A percentile compares a stretch with the other conserved stretches of the same genome.
These are phyloP conservation scores for Chrysanthemum lavandulifolium DNA, from an alignment of 129 eudicot genomes.

Conservation along the genomic window DNA sequence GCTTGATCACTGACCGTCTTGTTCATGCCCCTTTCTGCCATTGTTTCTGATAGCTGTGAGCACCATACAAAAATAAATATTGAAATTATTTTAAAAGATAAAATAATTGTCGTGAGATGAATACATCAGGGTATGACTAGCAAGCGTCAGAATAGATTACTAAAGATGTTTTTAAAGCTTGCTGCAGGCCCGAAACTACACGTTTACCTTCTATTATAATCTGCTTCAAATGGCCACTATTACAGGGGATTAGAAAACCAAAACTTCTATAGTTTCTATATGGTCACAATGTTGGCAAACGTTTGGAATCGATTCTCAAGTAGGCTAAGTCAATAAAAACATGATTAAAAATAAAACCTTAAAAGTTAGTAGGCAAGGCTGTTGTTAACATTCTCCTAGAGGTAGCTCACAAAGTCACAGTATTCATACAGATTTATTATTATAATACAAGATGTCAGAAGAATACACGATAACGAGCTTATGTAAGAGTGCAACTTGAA, in stretches of 20 bases:
- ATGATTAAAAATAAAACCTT: neutral
- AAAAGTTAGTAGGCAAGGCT: neutral
- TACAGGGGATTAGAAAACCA: neutral
- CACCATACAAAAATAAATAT: neutral
- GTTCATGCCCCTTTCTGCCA: slow-evolving; percentile 90
- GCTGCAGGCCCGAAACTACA: slow-evolving; percentile 16
- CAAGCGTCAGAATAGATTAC: neutral
- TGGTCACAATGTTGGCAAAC: no score
- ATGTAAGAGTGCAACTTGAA: neutral
- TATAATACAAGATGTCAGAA: neutral
- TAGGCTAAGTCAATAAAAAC: neutral
- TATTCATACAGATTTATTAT: neutral
- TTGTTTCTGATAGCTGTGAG: slow-evolving; percentile 81
- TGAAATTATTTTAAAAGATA: neutral
- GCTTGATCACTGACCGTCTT: slow-evolving; percentile 92
- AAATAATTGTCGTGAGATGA: neutral
- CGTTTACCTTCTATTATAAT: neutral
- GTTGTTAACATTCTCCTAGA: neutral
- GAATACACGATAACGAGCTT: neutral
- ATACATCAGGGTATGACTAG: neutral
- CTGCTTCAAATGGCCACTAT: neutral
- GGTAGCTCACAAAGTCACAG: neutral
- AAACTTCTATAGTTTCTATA: neutral
- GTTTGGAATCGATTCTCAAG: neutral
- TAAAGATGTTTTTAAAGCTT: neutral